A percentile compares a stretch with the other conserved stretches of the same genome.
Conservation (phyloP, 1,139 yeast genomes). For the Saccharomycopsis crataegensis region DNA sequence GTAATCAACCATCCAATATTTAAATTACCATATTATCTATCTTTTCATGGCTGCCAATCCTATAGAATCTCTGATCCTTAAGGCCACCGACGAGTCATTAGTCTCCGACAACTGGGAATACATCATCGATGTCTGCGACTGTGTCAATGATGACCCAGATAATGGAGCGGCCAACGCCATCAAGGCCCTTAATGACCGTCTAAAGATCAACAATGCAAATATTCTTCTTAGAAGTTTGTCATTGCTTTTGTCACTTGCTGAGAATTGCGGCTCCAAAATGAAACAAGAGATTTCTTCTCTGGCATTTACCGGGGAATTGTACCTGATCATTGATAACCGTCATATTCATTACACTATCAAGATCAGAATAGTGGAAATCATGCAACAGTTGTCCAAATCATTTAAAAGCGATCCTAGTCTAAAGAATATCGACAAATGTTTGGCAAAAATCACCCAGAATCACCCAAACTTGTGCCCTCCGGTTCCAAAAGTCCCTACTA, state of each 20-base stretch:
- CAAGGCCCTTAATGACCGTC: slow-evolving; percentile 40
- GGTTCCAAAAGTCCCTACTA: slow-evolving; percentile 40
- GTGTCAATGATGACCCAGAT: slow-evolving; percentile 68
- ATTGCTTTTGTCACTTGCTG: slow-evolving; percentile 69
- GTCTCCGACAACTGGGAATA: slow-evolving; percentile 82
- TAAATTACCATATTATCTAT: background rate
- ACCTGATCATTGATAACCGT: slow-evolving; percentile 48
- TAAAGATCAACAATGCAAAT: slow-evolving; percentile 56
- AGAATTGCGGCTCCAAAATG: slow-evolving; percentile 79
- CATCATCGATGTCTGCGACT: slow-evolving; percentile 77
- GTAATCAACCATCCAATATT: background rate
- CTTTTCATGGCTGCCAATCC: slow-evolving; percentile 2
- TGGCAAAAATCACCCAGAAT: slow-evolving; percentile 35
- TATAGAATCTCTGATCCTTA: slow-evolving; percentile 21
- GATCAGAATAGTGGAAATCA: slow-evolving; percentile 54
- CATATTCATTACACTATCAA: slow-evolving; percentile 65
- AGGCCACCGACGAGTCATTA: slow-evolving; percentile 82
- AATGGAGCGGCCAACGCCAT: slow-evolving; percentile 45
- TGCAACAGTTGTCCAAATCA: slow-evolving; percentile 53
- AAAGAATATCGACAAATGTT: slow-evolving; percentile 60
- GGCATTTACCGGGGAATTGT: slow-evolving; percentile 49
- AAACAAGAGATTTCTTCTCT: slow-evolving; percentile 32
- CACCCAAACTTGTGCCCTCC: slow-evolving; percentile 34
- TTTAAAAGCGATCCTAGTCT: slow-evolving; percentile 68
- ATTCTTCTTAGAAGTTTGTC: slow-evolving; percentile 69